A percentile compares a stretch with the other conserved stretches of the same genome.
Evolutionary conservation across 768 basidiomycete genomes (phyloP).

Genomic region (Pleurotus platypus): DNA sequence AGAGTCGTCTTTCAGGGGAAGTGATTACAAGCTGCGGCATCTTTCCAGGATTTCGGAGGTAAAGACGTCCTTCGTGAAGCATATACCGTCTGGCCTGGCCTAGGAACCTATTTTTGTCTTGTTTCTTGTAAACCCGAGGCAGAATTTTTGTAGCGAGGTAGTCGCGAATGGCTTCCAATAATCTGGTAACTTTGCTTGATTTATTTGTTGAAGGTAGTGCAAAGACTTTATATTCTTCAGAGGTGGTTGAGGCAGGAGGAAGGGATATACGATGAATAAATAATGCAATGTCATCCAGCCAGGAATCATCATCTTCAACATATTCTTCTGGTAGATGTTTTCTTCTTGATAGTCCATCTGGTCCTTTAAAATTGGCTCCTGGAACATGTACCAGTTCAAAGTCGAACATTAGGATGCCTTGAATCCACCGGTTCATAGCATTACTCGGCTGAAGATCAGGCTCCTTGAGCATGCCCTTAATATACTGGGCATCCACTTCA

Average conservation of each 20-base stretch:
- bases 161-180: too few relatives aligned
- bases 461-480: constrained; percentile 30
- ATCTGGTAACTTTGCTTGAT: too few relatives aligned
- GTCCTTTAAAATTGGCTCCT: constrained; percentile 21
- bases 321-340: constrained; percentile 12
- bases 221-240: too few relatives aligned
- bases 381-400: constrained; percentile 32
- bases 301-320: background rate
- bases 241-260: background rate
- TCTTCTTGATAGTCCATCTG: constrained; percentile 29
- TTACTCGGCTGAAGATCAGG: constrained; percentile 28
- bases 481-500: constrained; percentile 30
- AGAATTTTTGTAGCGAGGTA: too few relatives aligned
- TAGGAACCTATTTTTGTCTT: constrained; percentile 1
- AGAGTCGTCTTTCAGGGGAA: constrained; percentile 3
- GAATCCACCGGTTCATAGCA: constrained; percentile 29
- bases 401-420: constrained; percentile 26
- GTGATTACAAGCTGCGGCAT: constrained; percentile 6
- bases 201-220: too few relatives aligned
- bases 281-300: background rate
- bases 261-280: background rate
- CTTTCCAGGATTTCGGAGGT: constrained; percentile 2
- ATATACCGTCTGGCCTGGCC: constrained; percentile 11
- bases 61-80: constrained; percentile 8
- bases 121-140: too few relatives aligned